phyloP scores from a whole-genome alignment of 129 eudicot genomes.

The Flaveria brownii region DNA sequence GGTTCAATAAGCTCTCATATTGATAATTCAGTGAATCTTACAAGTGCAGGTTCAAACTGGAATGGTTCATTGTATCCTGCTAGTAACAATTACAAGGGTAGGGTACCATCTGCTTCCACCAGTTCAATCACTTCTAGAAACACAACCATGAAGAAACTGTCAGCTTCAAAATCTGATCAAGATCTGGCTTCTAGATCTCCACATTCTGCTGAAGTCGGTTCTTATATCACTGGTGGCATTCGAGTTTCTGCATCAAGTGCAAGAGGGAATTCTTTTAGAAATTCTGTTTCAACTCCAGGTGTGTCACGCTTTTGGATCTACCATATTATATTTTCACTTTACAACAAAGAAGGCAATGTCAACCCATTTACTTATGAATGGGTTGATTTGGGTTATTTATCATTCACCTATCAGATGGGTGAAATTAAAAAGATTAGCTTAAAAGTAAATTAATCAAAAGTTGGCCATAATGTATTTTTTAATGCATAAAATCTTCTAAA shows the following conservation, averaged over 20 bases:
- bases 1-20: constrained; percentile 43
- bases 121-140: constrained; percentile 50
- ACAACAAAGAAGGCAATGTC: neutral
- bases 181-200: constrained; percentile 73
- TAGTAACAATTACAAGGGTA: constrained; percentile 47
- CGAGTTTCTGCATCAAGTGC: constrained; percentile 41
- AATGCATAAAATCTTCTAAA: neutral
- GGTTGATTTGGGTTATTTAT: constrained; percentile 2
- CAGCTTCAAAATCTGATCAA: constrained; percentile 85
- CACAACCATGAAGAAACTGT: constrained; percentile 43
- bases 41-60: constrained; percentile 34
- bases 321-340: neutral
- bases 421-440: neutral
- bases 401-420: neutral
- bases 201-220: constrained; percentile 59
- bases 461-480: neutral
- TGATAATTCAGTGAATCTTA: constrained; percentile 31
- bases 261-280: constrained; percentile 41
- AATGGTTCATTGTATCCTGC: constrained; percentile 40
- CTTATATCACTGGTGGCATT: constrained; percentile 41
- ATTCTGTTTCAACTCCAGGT: constrained; percentile 38
- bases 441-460: neutral
- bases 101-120: constrained; percentile 57
- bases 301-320: constrained; percentile 24
- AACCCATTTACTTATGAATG: neutral